A percentile compares a stretch with the other conserved stretches of the same genome.
These are phyloP conservation scores for Eucalyptus albens DNA, from an alignment of 345 rosid species.

Conservation along the genomic window DNA sequence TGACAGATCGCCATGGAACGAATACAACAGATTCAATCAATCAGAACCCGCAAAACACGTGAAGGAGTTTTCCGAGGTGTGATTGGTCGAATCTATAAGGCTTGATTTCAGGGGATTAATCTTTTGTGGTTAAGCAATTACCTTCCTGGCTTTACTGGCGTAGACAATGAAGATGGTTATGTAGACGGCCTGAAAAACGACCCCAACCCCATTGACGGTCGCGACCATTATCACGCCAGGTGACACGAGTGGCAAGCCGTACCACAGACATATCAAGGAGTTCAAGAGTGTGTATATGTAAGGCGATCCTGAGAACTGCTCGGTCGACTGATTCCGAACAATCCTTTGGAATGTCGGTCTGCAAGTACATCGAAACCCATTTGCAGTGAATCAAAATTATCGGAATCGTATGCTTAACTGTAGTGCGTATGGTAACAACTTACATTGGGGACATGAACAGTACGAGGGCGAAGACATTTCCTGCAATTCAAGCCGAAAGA, in stretches of 20 bases:
- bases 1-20: neutral
- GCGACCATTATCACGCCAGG: conserved; percentile 34
- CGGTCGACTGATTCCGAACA: conserved; percentile 29
- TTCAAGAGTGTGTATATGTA: conserved; percentile 34
- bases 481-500: conserved; percentile 2
- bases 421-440: neutral
- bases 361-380: neutral
- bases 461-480: conserved; percentile 31
- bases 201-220: conserved; percentile 33
- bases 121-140: neutral
- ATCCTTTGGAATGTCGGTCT: conserved; percentile 50
- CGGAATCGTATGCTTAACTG: neutral
- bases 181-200: conserved; percentile 33
- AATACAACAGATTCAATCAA: neutral
- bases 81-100: neutral
- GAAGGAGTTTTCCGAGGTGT: neutral
- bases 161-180: conserved; percentile 19
- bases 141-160: conserved; percentile 21
- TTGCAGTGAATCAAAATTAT: neutral
- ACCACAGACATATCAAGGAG: conserved; percentile 50
- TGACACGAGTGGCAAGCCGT: conserved; percentile 30
- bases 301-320: conserved; percentile 42
- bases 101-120: neutral
- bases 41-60: neutral
- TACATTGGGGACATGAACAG: conserved; percentile 44